These are phyloP conservation scores for Craterostigma plantagineum DNA, from an alignment of 257 asterid genomes.

Conservation along the genomic window DNA sequence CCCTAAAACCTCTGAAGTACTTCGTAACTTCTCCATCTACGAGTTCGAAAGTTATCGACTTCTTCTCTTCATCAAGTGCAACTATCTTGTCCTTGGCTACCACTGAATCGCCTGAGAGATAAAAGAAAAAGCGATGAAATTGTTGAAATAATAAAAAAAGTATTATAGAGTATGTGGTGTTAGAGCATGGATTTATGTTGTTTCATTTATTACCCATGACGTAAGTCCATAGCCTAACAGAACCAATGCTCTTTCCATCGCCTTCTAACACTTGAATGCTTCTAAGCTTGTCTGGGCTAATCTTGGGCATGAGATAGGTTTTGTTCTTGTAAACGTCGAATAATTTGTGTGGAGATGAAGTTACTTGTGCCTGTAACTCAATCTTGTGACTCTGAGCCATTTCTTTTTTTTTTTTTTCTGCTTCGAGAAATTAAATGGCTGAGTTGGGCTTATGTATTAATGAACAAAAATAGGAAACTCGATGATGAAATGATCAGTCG, in stretches of 20 bases:
- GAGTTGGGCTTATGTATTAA: neutral
- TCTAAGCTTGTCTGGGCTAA: conserved; percentile 22
- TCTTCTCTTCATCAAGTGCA: conserved; percentile 25
- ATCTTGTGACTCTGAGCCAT: conserved; percentile 41
- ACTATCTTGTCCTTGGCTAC: conserved; percentile 37
- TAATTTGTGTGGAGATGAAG: conserved; percentile 23
- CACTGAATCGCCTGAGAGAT: conserved; percentile 15
- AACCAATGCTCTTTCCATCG: conserved; percentile 31
- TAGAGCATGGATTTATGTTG: too few relatives aligned
- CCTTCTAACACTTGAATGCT: conserved; percentile 30
- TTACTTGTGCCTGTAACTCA: conserved; percentile 17
- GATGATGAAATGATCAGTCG: conserved; percentile 2
- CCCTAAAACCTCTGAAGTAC: conserved; percentile 28
- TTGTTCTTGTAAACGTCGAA: conserved; percentile 33
- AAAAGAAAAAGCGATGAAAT: neutral
- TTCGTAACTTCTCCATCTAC: conserved; percentile 40
- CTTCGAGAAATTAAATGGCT: neutral
- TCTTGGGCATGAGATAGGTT: conserved; percentile 23
- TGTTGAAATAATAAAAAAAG: too few relatives aligned
- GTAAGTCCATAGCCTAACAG: conserved; percentile 36
- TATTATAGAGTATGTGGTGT: too few relatives aligned
- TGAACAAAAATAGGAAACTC: conserved; percentile 5
- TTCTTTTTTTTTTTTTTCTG: neutral
- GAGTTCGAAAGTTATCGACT: conserved; percentile 24
- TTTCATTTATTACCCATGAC: conserved; percentile 13